Percentiles rank a stretch among this genome's conserved stretches.
phyloP scores from a whole-genome alignment of 23 red algal species.

The Cyanidium caldarium region DNA sequence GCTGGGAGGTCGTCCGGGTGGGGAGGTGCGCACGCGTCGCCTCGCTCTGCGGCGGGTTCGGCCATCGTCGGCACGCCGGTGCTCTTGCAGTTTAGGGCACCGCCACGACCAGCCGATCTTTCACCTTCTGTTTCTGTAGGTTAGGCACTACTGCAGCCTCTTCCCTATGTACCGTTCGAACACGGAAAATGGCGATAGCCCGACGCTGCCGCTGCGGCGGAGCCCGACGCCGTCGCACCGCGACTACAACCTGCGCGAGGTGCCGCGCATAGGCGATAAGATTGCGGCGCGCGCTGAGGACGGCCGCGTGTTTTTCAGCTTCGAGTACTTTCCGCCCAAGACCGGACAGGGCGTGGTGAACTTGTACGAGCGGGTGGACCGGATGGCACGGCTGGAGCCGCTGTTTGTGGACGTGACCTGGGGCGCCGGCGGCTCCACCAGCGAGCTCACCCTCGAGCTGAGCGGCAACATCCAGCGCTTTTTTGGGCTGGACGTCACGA shows the following conservation, averaged over 20 bases:
- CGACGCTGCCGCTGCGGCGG: background rate
- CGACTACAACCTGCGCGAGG: slow-evolving; percentile 8
- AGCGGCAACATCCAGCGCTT: slow-evolving; percentile 90
- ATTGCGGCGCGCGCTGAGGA: slow-evolving; percentile 32
- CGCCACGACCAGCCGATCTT: too few relatives aligned
- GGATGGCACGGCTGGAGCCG: slow-evolving; percentile 72
- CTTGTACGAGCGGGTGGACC: slow-evolving; percentile 78
- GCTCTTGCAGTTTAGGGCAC: too few relatives aligned
- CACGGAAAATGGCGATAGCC: too few relatives aligned
- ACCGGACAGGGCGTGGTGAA: slow-evolving; percentile 62
- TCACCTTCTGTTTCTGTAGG: too few relatives aligned
- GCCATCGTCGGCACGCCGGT: too few relatives aligned
- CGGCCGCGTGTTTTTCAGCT: slow-evolving; percentile 70
- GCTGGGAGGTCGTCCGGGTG: too few relatives aligned
- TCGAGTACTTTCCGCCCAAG: slow-evolving; percentile 98
- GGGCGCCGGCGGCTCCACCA: slow-evolving; percentile 93
- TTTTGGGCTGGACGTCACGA: slow-evolving; percentile 82
- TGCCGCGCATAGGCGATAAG: slow-evolving; percentile 62
- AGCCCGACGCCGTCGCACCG: background rate
- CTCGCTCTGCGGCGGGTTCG: too few relatives aligned
- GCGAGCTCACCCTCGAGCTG: slow-evolving; percentile 66
- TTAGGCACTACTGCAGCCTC: too few relatives aligned
- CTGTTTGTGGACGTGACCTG: slow-evolving; percentile 99
- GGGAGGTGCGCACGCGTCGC: too few relatives aligned
- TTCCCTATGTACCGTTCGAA: too few relatives aligned